Evolutionary conservation across 768 basidiomycete species (phyloP).

Genomic region (Boletellus ananas): DNA sequence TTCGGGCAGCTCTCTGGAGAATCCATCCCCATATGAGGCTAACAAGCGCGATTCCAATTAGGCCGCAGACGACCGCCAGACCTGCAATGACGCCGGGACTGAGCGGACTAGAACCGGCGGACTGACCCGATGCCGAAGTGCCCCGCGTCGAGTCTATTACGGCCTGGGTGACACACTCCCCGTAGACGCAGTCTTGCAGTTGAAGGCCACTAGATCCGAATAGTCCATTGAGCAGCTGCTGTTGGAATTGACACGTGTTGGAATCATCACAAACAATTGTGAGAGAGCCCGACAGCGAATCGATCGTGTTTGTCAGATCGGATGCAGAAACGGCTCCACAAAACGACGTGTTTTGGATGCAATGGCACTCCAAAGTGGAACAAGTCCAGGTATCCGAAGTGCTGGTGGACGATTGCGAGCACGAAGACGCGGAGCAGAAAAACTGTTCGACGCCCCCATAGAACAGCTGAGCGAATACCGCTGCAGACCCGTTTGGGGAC

Average conservation of each 20-base stretch:
- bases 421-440: slow-evolving; percentile 70
- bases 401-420: slow-evolving; percentile 52
- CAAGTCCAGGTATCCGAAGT: slow-evolving; percentile 62
- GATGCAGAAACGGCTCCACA: slow-evolving; percentile 54
- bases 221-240: slow-evolving; percentile 56
- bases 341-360: slow-evolving; percentile 65
- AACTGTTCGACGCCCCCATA: slow-evolving; percentile 88
- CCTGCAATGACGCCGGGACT: slow-evolving; percentile 88
- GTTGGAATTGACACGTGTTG: slow-evolving; percentile 74
- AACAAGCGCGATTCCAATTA: slow-evolving; percentile 55
- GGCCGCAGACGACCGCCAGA: slow-evolving; percentile 72
- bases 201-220: slow-evolving; percentile 75
- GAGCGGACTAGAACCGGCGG: slow-evolving; percentile 43
- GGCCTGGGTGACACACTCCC: slow-evolving; percentile 83
- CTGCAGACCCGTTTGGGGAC: slow-evolving; percentile 49
- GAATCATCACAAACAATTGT: slow-evolving; percentile 62
- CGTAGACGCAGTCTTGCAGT: slow-evolving; percentile 72
- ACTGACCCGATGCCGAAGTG: slow-evolving; percentile 29
- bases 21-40: slow-evolving; percentile 62
- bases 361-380: slow-evolving; percentile 68
- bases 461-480: slow-evolving; percentile 66
- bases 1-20: slow-evolving; percentile 60
- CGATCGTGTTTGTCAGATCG: slow-evolving; percentile 59
- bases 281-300: slow-evolving; percentile 61
- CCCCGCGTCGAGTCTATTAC: slow-evolving; percentile 60